A percentile compares a stretch with the other conserved stretches of the same genome.
Evolutionary conservation across 768 basidiomycete genomes (phyloP).

Genomic region (Pleurotus cornucopiae): DNA sequence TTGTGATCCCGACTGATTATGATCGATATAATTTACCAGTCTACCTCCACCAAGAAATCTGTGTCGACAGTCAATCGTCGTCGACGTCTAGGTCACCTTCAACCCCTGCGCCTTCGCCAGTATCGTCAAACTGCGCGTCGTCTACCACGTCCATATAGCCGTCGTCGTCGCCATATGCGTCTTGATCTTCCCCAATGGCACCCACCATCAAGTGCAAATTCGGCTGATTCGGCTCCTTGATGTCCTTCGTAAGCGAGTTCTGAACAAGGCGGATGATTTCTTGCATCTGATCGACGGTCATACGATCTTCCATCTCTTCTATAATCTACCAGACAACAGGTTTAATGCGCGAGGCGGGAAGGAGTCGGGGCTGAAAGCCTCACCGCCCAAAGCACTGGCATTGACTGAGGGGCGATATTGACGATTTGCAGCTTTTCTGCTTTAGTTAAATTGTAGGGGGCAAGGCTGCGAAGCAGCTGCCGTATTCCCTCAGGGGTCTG

Average conservation of each 20-base stretch:
- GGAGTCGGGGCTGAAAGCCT: constrained; percentile 58
- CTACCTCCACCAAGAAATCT: no score
- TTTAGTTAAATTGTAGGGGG: constrained; percentile 74
- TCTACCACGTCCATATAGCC: constrained; percentile 31
- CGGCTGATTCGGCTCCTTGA: not conserved
- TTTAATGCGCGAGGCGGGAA: no score
- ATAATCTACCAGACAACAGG: constrained; percentile 57
- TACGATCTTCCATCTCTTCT: constrained; percentile 85
- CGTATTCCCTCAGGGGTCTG: constrained; percentile 67
- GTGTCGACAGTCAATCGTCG: constrained; percentile 33
- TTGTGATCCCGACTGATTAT: no score
- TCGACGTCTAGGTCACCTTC: constrained; percentile 73
- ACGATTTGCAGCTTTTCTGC: constrained; percentile 89
- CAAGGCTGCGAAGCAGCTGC: constrained; percentile 62
- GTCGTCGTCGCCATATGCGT: constrained; percentile 33
- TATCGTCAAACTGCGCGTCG: constrained; percentile 60
- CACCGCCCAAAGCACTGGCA: constrained; percentile 25
- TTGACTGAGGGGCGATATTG: constrained; percentile 71
- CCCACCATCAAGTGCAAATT: no score
- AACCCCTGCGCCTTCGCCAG: constrained; percentile 59
- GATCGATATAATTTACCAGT: no score
- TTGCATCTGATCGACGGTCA: constrained; percentile 59
- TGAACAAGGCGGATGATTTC: constrained; percentile 61
- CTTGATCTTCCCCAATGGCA: constrained; percentile 16
- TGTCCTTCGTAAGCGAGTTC: constrained; percentile 26